phyloP scores from a whole-genome alignment of 148 eudicot genomes.

The Amaranthus hypochondriacus region DNA sequence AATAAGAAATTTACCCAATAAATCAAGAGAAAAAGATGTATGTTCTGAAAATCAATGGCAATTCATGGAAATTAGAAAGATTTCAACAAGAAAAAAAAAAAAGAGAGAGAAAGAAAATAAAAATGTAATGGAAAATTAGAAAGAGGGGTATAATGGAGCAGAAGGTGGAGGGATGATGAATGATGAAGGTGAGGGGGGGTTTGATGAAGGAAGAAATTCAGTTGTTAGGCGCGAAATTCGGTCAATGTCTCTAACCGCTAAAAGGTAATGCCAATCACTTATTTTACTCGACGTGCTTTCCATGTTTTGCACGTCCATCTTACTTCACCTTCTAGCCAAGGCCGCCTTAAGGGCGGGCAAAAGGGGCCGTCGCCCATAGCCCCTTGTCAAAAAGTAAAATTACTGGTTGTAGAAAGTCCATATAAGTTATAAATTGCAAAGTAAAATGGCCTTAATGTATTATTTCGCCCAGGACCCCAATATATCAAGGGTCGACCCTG shows the following conservation, averaged over 20 bases:
- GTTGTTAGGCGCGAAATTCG: slow-evolving; percentile 38
- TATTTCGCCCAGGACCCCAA: too few relatives aligned
- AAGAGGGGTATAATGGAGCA: background rate
- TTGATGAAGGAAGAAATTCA: slow-evolving; percentile 6
- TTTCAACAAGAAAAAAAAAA: background rate
- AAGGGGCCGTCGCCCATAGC: too few relatives aligned
- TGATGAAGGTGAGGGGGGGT: background rate
- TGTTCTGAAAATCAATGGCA: background rate
- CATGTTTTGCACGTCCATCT: slow-evolving; percentile 29
- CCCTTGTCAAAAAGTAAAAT: too few relatives aligned
- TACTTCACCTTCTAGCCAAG: background rate
- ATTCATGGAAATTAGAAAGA: background rate
- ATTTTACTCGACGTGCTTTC: slow-evolving; percentile 19
- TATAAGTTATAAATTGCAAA: too few relatives aligned
- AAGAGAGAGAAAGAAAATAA: background rate
- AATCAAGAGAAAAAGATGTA: background rate
- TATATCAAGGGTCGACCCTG: too few relatives aligned
- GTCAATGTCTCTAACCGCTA: slow-evolving; percentile 14
- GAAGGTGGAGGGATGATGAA: background rate
- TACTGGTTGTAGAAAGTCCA: too few relatives aligned
- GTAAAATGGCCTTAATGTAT: too few relatives aligned
- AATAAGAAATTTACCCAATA: slow-evolving; percentile 11
- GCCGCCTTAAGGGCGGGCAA: too few relatives aligned
- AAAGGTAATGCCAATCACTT: background rate
- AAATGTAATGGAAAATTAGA: background rate